Base-by-base conservation (phyloP, 345 rosid genomes). In the Camelina hispida region DNA sequence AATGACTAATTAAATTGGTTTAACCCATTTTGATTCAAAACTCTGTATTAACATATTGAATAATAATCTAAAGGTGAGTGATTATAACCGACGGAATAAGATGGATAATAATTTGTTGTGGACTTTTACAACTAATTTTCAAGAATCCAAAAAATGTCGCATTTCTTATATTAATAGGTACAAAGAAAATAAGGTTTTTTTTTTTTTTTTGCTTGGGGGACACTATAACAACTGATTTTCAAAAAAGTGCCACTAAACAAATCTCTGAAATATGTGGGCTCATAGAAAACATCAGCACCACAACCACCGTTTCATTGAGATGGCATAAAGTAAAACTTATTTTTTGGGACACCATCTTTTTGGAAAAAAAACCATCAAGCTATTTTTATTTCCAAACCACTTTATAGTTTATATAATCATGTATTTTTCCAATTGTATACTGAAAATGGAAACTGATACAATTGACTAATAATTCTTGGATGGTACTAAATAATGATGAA, bases 231-330 rank as follows among this genome's bases (percentile, higher is more conserved):
- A 16, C 62, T n/a, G 20, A 57, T 32, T 57, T 57, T 57, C 8
- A 2, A 57, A 15, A 46, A 57, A 8, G 28, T 57, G 7, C 5
- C 42, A 57, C 22, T 18, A 32, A 25, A 57, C 62, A 57, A 4
- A 32, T 32, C 23, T 57, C n/a, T 57, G 14, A 57, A 57, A 4
- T 34, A 4, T 32, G 43, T 58, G 43, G 62, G 23, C 25, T 34
- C 62, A 30, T 1, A 15, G 38, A 56, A 56, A 56, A 30, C 20
- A 4, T 8, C 20, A 32, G 62, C 62, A n/a, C 62, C 62, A n/a
- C 62, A 57, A 57, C 62, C 43, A 32, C 23, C 43, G 42, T 6
- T 57, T 56, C 20, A 58, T 58, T 20, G 16, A 58, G 7, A 57
- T 57, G 22, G 22, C 3, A 9, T 34, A 9, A 8, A 9, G 43